These are phyloP conservation scores for Apiospora malaysiana DNA, from an alignment of 2,329 filamentous ascomycete genomes.

Conservation along the genomic window DNA sequence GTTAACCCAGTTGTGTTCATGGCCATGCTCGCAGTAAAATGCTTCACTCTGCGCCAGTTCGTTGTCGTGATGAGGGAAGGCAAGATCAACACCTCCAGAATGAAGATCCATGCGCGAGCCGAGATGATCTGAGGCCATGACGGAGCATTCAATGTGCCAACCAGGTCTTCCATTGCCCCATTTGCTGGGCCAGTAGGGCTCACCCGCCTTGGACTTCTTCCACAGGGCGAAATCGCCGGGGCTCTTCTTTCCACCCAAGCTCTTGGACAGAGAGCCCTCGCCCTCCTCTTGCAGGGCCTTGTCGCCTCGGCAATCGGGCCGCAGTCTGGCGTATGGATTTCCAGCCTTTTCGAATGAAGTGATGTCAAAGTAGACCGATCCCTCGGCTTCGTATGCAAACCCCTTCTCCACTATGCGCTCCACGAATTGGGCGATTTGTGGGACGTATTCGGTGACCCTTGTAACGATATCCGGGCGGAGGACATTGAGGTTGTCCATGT, in stretches of 20 bases:
- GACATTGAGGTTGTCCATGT: conserved; percentile 88
- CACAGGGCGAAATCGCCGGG: conserved; percentile 89
- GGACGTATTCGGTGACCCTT: conserved; percentile 90
- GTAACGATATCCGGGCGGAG: conserved; percentile 82
- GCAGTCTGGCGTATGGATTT: conserved; percentile 83
- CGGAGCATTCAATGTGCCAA: conserved; percentile 97
- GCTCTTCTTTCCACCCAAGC: conserved; percentile 70
- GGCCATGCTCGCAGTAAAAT: conserved; percentile 61
- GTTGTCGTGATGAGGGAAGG: conserved; percentile 92
- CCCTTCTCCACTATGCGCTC: conserved; percentile 82
- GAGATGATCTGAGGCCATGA: conserved; percentile 91
- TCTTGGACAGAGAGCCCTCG: conserved; percentile 78
- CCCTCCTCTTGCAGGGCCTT: conserved; percentile 85
- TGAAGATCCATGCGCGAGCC: conserved; percentile 90
- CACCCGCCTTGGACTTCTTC: conserved; percentile 91
- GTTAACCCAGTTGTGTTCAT: conserved; percentile 82
- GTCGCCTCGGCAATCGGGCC: conserved; percentile 85
- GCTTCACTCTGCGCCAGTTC: conserved; percentile 79
- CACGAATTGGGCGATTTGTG: conserved; percentile 85
- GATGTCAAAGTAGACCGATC: conserved; percentile 95
- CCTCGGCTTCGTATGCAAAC: conserved; percentile 82
- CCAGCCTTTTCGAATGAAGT: conserved; percentile 81
- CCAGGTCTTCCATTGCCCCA: conserved; percentile 91
- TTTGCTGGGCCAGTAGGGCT: conserved; percentile 86
- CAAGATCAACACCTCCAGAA: conserved; percentile 88